phyloP scores from a whole-genome alignment of 2,329 filamentous ascomycete genomes.

The Blastomyces gilchristii region DNA sequence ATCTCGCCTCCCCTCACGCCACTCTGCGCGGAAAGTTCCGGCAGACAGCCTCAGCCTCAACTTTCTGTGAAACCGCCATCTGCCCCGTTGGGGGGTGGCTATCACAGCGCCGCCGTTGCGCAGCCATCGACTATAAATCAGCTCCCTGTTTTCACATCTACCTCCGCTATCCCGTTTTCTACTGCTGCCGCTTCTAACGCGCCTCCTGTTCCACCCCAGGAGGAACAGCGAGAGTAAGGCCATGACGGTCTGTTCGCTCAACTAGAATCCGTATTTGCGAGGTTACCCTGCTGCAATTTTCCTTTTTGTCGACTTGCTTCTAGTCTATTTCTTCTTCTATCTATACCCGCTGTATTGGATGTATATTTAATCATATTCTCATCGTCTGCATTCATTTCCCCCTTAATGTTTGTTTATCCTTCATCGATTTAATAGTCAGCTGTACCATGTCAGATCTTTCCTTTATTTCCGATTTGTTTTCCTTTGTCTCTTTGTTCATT shows the following conservation, averaged over 20 bases:
- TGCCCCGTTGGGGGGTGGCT: slow-evolving; percentile 20
- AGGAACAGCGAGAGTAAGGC: not conserved
- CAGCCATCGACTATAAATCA: slow-evolving; percentile 22
- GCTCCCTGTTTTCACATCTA: slow-evolving; percentile 42
- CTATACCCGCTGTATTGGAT: not conserved
- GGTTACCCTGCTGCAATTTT: not conserved
- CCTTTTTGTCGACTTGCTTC: not conserved
- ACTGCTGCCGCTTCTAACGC: slow-evolving; percentile 3
- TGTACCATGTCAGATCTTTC: not conserved
- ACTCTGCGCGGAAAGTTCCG: slow-evolving; percentile 1
- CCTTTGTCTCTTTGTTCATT: too few species aligned
- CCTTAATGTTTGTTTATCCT: not conserved
- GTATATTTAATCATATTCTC: not conserved
- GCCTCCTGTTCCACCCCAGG: not conserved
- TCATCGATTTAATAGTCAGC: not conserved
- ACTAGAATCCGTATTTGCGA: not conserved
- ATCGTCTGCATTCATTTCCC: not conserved
- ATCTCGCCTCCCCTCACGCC: slow-evolving; percentile 13
- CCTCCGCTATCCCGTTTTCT: slow-evolving; percentile 36
- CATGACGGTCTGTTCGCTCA: not conserved
- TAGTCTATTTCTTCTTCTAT: not conserved
- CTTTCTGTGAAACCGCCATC: slow-evolving; percentile 24
- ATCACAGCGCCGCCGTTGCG: slow-evolving; percentile 7
- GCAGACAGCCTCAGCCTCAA: slow-evolving; percentile 16
- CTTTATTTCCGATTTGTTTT: too few species aligned